Evolutionary conservation across 352 stramenopile species (phyloP).

Genomic region (Phytopythium chamaehyphon): DNA sequence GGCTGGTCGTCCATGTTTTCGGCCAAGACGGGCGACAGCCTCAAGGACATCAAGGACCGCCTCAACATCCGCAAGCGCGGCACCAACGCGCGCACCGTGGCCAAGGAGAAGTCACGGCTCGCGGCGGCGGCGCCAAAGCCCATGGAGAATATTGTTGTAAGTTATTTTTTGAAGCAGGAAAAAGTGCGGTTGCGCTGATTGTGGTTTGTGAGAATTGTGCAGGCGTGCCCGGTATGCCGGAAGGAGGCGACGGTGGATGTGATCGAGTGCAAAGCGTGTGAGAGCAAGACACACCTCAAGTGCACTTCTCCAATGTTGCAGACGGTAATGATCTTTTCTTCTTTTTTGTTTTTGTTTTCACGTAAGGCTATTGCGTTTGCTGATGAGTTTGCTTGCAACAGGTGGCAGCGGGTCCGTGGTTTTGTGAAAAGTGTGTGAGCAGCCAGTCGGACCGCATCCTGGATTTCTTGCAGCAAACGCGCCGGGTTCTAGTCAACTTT

Average conservation of each 20-base stretch:
- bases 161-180: slow-evolving; percentile 1
- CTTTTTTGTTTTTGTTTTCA: neutral
- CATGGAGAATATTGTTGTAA: slow-evolving; percentile 18
- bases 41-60: slow-evolving; percentile 78
- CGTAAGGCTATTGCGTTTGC: neutral
- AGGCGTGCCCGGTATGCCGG: slow-evolving; percentile 44
- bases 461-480: slow-evolving; percentile 62
- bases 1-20: slow-evolving; percentile 81
- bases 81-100: slow-evolving; percentile 45
- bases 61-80: slow-evolving; percentile 70
- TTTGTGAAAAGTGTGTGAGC: slow-evolving; percentile 52
- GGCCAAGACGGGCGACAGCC: slow-evolving; percentile 50
- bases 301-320: slow-evolving; percentile 36
- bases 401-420: slow-evolving; percentile 27
- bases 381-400: neutral
- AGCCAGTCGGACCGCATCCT: slow-evolving; percentile 55
- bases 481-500: slow-evolving; percentile 41
- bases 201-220: too few species aligned
- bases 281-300: slow-evolving; percentile 53
- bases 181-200: neutral
- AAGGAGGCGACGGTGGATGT: slow-evolving; percentile 42
- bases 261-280: slow-evolving; percentile 50
- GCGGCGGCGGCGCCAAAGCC: slow-evolving; percentile 3
- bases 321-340: slow-evolving; percentile 11
- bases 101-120: slow-evolving; percentile 53